Percentiles rank a stretch among this genome's conserved stretches.
phyloP scores from a whole-genome alignment of 441 rosid species.

The Bocquillonia castaneifolia region DNA sequence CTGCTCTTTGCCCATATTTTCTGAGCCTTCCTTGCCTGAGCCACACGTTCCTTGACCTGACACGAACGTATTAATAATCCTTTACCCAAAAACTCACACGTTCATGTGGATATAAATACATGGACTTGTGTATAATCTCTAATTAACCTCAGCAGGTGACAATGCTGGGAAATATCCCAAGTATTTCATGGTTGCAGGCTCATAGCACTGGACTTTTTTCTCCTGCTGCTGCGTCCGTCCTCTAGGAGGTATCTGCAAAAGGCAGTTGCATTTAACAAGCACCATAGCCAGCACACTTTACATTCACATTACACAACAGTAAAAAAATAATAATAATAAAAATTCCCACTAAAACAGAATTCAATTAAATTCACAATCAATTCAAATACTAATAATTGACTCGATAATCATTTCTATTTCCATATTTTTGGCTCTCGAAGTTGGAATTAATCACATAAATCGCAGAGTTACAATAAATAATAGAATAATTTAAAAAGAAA shows the following conservation, averaged over 20 bases:
- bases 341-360: too few species aligned
- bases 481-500: background rate
- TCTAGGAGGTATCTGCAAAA: conserved; percentile 76
- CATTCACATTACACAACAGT: background rate
- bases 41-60: conserved; percentile 78
- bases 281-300: background rate
- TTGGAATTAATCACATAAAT: background rate
- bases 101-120: background rate
- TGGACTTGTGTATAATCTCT: conserved; percentile 22
- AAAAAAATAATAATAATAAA: background rate
- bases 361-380: too few species aligned
- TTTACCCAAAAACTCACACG: conserved; percentile 4
- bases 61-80: conserved; percentile 11
- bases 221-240: conserved; percentile 83
- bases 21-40: conserved; percentile 91
- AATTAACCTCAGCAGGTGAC: conserved; percentile 68
- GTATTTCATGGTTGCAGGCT: conserved; percentile 98
- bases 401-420: background rate
- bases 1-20: conserved; percentile 84
- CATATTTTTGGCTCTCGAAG: background rate
- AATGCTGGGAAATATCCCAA: conserved; percentile 77
- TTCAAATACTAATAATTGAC: too few species aligned
- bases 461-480: background rate
- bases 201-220: conserved; percentile 87
- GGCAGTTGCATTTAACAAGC: conserved; percentile 3